phyloP scores from a whole-genome alignment of 805 yeast genomes.

The Yarrowia yakushimensis region DNA sequence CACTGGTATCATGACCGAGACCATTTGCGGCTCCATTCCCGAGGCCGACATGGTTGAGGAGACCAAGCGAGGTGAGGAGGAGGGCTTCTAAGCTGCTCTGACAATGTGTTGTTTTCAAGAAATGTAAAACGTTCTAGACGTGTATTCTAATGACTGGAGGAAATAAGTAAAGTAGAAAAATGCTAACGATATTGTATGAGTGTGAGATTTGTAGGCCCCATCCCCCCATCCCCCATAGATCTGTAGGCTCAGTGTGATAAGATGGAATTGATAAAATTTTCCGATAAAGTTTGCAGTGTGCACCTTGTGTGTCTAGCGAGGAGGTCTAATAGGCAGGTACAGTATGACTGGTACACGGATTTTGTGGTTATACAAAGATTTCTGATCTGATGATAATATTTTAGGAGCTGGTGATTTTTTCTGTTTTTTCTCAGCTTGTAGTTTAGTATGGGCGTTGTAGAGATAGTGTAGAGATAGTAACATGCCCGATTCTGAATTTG shows the following conservation, averaged over 20 bases:
- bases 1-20: conserved; percentile 97
- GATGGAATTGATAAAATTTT: neutral
- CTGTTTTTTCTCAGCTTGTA: no score
- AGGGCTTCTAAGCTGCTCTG: neutral
- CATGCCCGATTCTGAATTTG: no score
- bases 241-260: no score
- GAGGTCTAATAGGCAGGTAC: no score
- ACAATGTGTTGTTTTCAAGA: conserved; percentile 6
- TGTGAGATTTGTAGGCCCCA: neutral
- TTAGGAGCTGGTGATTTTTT: no score
- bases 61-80: conserved; percentile 24
- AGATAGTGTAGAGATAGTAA: no score
- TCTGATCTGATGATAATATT: no score
- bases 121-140: conserved; percentile 3
- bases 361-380: no score
- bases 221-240: no score
- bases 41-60: conserved; percentile 87
- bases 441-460: no score
- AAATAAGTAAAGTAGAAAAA: conserved; percentile 14
- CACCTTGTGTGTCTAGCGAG: no score
- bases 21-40: conserved; percentile 89
- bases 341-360: no score
- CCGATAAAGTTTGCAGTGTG: neutral
- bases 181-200: conserved; percentile 12
- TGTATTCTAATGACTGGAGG: conserved; percentile 22